Evolutionary conservation across 164 flowering plant genomes (phyloP), one percentile per base, ranked within the genome.

Genomic region (Dillenia turbinata): DNA sequence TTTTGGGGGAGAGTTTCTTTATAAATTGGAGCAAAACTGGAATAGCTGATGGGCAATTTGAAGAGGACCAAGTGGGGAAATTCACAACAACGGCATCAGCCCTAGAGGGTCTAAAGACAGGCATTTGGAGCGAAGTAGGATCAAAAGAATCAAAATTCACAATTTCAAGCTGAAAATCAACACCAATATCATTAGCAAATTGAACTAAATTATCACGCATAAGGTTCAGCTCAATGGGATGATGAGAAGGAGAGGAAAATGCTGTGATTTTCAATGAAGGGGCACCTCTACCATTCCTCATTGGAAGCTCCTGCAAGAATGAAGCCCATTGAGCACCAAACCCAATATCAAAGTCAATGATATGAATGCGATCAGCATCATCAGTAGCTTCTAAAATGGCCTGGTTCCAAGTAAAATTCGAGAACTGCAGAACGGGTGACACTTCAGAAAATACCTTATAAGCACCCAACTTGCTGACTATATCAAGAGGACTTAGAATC

Each of bases 301-400:
- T 46, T 0, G 77, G 75, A 43, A 85, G 79, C 66, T 83, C 86
- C 60, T 80, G 86, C 86, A 85, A 78, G 14, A 85, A 69, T 47
- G 91, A 83, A 59, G 91, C 75, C 91, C 91, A 86, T 65, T 86
- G 86, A 11, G 77, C 81, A 15, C 91, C 91, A 62, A 65, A 76
- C 3, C 83, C 91, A 43, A 83, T 70, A 67, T 83, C 88, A 22
- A 84, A 86, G 61, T 84, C 88, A 0, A 84, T 47, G 10, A 86
- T 64, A 53, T 82, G 91, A 51, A 86, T 71, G 1, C 69, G 63
- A 52, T 77, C 70, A 58, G 46, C 73, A 8, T 80, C 81, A 19
- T 77, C 81, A 33, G 78, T 56, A 2, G 81, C 80, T 69, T 86
- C 91, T 13, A 83, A 82, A 5, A 83, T 52, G 40, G 85, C 82